Evolutionary conservation across 306 rosid species (phyloP), one percentile per base, ranked within the genome.

Genomic region (Inga laurina): DNA sequence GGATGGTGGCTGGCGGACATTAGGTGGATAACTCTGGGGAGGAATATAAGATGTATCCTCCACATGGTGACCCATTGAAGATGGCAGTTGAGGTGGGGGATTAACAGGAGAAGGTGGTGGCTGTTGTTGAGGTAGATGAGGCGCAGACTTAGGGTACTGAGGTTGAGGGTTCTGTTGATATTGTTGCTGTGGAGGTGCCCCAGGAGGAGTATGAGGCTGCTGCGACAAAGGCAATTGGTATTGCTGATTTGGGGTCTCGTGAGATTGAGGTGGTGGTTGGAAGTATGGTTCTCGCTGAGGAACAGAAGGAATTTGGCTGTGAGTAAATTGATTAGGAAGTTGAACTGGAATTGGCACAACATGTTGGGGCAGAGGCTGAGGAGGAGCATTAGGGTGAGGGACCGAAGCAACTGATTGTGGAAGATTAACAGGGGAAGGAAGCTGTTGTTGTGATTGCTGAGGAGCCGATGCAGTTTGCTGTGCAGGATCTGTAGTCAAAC

Each of bases 31-130:
- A 88, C 21, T 93, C 82, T 88, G 97, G 81, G 96, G 77, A 84
- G 98, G 86, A 85, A 67, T 79, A 72, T 89, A 93, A 43, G 96
- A 85, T 39, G 91, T 57, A 85, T 94, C 97, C 83, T 94, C 98
- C 43, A 85, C 82, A 81, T 86, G 98, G 83, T 93, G 97, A 75
- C 85, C 89, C 15, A 83, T 52, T 10, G 95, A 49, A 91, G 95
- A 79, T 85, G 82, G 94, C 67, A 86, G 80, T 83, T 89, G 94
- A 79, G 92, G 37, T 22, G 56, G 82, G 13, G 84, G 84, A 84
- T 85, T 91, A 74, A 83, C 72, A 19, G 93, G 81, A 41, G 93
- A 32, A 72, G 19, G 86, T 0, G 95, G 75, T 46, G 90, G 90
- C 80, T 87, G 97, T 79, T 79, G 97, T 74, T 87, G 94, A 64